These are phyloP conservation scores for Epithele typhae DNA, from an alignment of 768 basidiomycete genomes.

Conservation along the genomic window DNA sequence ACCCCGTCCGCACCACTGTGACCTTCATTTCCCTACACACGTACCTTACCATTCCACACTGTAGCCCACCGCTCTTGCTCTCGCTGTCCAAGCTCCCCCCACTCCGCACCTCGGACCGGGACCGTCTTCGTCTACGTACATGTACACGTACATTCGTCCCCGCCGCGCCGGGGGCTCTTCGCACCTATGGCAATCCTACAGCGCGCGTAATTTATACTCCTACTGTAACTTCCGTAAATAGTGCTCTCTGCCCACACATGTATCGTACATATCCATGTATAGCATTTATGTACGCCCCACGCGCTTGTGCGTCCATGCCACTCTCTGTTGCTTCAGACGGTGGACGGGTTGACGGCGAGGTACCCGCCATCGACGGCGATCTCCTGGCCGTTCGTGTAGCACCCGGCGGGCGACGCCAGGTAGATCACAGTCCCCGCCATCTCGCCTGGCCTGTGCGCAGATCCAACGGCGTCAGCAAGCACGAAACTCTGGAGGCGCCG, in stretches of 20 bases:
- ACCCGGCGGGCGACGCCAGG: conserved; percentile 67
- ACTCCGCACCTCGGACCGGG: too few relatives aligned
- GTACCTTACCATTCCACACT: conserved; percentile 6
- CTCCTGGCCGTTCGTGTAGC: conserved; percentile 76
- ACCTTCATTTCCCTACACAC: too few relatives aligned
- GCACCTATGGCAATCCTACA: conserved; percentile 5
- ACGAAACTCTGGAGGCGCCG: neutral
- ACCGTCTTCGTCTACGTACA: neutral
- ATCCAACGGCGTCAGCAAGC: neutral
- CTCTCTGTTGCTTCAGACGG: conserved; percentile 18
- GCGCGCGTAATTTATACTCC: conserved; percentile 16
- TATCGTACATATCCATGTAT: conserved; percentile 5
- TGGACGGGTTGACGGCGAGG: conserved; percentile 65
- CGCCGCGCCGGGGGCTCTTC: too few relatives aligned
- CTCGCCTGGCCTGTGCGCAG: conserved; percentile 53
- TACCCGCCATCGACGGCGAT: conserved; percentile 76
- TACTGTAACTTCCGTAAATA: neutral
- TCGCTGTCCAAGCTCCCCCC: too few relatives aligned
- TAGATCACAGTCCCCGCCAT: conserved; percentile 78
- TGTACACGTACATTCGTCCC: neutral
- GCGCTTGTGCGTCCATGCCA: neutral
- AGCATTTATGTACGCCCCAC: neutral
- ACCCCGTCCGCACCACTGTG: neutral
- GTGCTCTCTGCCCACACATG: neutral
- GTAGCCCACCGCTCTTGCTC: neutral